Base-by-base conservation (phyloP, 805 yeast species). In the Gaillardinia entomophila region DNA sequence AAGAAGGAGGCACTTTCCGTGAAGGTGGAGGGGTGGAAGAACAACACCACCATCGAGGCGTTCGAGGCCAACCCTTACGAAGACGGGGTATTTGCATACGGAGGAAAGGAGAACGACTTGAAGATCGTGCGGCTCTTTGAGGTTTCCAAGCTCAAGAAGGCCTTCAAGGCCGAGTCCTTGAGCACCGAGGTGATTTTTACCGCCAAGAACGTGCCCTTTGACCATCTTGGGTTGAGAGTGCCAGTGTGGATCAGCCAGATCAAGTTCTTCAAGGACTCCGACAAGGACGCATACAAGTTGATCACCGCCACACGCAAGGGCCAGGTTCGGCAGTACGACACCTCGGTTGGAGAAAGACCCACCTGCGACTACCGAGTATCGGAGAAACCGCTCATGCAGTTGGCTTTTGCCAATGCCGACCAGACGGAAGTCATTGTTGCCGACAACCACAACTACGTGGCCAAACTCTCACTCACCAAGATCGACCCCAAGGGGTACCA, bases 51-150 rank as follows among this genome's bases (percentile, higher is more conserved):
- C 5, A 52, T 80, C 26, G 59, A 67, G 35, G 55, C 77, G 24
- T 73, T 72, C 48, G 52, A 56, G 10, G 53, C 59, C 20, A 76
- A 76, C 45, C 79, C 78, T 3, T 47, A 53, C 12, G 67, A 63
- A 14, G 52, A 54, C 6, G 73, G 75, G 15, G 53, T 78, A 2
- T 76, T 83, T 55, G 95, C 92, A 1, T 75, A 66, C 47, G 97
- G 97, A 23, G 98, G 97, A 18, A 76, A 85, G 49, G 94, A 88
- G 45, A 77, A 77, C 37, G 89, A 85, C 51, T 59, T 84, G 4
- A 73, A 73, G 32, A 57, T 80, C 14, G 53, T 73, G 29, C 43
- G 60, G 27, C 39, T 75, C 15, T 61, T 57, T 31, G 45, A 48
- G 4, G 46, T 49, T 26, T 25, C 38, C 12, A 24, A 48, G 11